phyloP scores from a whole-genome alignment of 148 eudicot species.

The Euryodendron excelsum region DNA sequence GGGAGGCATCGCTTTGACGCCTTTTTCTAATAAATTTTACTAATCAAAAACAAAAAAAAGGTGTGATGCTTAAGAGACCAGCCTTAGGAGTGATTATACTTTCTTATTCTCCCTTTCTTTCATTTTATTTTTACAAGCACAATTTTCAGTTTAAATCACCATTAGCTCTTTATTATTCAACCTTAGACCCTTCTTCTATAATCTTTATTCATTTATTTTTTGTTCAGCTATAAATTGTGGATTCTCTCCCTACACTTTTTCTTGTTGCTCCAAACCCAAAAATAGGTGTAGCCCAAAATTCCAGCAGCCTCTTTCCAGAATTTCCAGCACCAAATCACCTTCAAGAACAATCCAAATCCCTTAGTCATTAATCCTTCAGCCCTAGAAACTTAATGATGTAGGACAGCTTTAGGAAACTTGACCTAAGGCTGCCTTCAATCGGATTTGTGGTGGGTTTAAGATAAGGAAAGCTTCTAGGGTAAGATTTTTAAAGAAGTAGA shows the following conservation, averaged over 20 bases:
- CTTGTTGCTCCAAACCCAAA: background rate
- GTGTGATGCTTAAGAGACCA: background rate
- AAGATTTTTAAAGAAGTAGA: no score
- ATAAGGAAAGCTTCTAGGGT: no score
- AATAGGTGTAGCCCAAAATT: background rate
- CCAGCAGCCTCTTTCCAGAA: background rate
- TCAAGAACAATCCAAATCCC: background rate
- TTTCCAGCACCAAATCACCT: constrained; percentile 1
- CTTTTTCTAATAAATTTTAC: background rate
- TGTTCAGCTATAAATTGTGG: no score
- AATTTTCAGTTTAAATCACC: background rate
- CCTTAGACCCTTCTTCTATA: no score
- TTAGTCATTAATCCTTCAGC: background rate
- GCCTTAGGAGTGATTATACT: background rate
- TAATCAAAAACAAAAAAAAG: no score
- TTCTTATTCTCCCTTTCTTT: background rate
- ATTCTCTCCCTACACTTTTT: background rate
- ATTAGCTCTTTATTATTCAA: background rate
- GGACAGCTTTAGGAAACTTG: background rate
- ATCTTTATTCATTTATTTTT: no score
- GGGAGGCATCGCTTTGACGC: background rate
- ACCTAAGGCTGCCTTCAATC: background rate
- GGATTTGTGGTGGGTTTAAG: no score
- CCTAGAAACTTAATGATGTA: background rate
- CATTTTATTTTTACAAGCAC: background rate